phyloP scores from a whole-genome alignment of 768 basidiomycete species.

The Neoboletus magnificus region DNA sequence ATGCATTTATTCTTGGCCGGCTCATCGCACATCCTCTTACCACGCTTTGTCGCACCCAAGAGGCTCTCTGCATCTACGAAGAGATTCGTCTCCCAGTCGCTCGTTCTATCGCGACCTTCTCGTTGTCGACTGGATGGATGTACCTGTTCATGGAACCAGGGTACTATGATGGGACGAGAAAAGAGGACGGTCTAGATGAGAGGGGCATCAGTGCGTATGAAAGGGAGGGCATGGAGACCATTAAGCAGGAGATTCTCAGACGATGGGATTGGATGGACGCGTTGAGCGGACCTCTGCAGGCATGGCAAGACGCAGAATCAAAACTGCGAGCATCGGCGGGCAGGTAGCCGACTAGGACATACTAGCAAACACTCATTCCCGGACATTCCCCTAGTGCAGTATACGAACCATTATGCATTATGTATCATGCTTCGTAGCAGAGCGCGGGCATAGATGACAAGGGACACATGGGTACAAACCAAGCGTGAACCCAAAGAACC shows the following conservation, averaged over 20 bases:
- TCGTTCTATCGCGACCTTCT: slow-evolving; percentile 7
- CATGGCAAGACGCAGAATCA: slow-evolving; percentile 19
- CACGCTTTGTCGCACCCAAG: background rate
- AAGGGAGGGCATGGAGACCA: slow-evolving; percentile 15
- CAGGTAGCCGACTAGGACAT: background rate
- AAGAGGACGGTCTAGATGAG: slow-evolving; percentile 5
- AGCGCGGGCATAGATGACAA: too few species aligned
- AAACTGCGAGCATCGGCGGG: background rate
- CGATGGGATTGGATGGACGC: slow-evolving; percentile 15
- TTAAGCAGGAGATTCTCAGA: slow-evolving; percentile 10
- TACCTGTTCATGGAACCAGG: slow-evolving; percentile 15
- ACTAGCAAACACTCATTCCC: background rate
- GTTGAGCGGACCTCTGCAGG: background rate
- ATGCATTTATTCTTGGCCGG: slow-evolving; percentile 6
- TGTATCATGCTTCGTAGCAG: too few species aligned
- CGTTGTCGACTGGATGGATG: slow-evolving; percentile 20
- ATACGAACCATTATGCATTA: too few species aligned
- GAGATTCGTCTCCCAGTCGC: slow-evolving; percentile 14
- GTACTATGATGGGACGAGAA: slow-evolving; percentile 23
- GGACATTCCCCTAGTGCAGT: too few species aligned
- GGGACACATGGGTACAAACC: too few species aligned
- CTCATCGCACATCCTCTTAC: slow-evolving; percentile 5
- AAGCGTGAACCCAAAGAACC: too few species aligned
- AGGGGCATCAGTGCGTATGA: slow-evolving; percentile 7
- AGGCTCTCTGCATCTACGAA: slow-evolving; percentile 12